Conservation (phyloP, 805 yeast genomes). For the Schizosaccharomyces osmophilus region DNA sequence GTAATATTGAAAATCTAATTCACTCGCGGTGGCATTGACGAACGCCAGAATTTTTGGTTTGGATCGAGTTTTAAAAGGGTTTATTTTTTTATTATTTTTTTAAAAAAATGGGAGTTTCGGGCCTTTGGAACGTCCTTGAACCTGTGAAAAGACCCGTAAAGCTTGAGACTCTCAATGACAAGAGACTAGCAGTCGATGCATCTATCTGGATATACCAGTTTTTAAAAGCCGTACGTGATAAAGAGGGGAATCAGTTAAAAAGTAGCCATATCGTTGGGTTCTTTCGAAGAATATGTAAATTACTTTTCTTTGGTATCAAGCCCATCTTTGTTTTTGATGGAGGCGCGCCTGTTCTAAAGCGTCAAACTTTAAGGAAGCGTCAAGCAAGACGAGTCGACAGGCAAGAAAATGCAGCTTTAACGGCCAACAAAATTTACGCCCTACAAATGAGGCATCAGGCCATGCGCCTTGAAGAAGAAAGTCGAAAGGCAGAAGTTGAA, state of each 20-base stretch:
- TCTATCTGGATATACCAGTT: constrained; percentile 97
- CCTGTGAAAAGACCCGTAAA: constrained; percentile 80
- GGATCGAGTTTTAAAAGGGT: too few relatives aligned
- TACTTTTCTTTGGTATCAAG: constrained; percentile 59
- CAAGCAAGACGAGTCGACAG: constrained; percentile 52
- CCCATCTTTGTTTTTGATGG: constrained; percentile 93
- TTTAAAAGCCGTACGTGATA: constrained; percentile 75
- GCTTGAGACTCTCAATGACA: constrained; percentile 58
- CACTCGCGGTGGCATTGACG: too few relatives aligned
- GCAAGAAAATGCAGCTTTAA: constrained; percentile 37
- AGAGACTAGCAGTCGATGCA: constrained; percentile 80
- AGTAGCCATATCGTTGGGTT: constrained; percentile 89
- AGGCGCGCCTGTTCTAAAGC: constrained; percentile 67
- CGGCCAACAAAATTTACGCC: constrained; percentile 64
- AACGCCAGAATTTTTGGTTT: too few relatives aligned
- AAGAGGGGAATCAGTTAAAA: constrained; percentile 49
- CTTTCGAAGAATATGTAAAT: constrained; percentile 74
- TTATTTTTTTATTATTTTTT: too few relatives aligned
- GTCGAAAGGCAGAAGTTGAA: background rate
- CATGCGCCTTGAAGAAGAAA: background rate
- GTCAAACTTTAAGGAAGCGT: constrained; percentile 49
- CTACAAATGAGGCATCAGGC: constrained; percentile 12
- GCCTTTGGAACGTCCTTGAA: constrained; percentile 76
- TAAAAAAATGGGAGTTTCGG: constrained; percentile 69
- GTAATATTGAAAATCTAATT: too few relatives aligned